phyloP scores from a whole-genome alignment of 495 filamentous ascomycete genomes.

The Aspergillus olivimuriae region DNA sequence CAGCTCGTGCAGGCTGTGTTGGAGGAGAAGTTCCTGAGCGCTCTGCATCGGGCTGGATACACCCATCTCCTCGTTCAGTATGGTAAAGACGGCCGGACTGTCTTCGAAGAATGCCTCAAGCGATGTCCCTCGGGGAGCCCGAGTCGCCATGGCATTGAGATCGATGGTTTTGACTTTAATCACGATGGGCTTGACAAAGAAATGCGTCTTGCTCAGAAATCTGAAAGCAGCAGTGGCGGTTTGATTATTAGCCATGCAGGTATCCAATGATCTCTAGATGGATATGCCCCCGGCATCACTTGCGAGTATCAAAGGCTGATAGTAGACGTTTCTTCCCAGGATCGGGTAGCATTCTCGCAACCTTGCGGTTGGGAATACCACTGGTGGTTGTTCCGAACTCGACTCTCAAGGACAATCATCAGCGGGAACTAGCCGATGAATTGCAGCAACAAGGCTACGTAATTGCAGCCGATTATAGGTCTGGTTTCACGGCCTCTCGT shows the following conservation, averaged over 20 bases:
- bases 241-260: constrained; percentile 89
- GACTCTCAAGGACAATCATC: constrained; percentile 81
- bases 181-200: constrained; percentile 47
- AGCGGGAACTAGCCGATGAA: constrained; percentile 74
- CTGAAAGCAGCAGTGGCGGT: constrained; percentile 39
- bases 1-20: constrained; percentile 62
- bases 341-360: constrained; percentile 84
- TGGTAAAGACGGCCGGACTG: constrained; percentile 50
- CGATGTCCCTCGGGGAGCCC: constrained; percentile 10
- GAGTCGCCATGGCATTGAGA: constrained; percentile 36
- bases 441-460: constrained; percentile 64
- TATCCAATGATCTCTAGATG: too few species aligned
- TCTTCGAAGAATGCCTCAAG: constrained; percentile 35
- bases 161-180: constrained; percentile 63
- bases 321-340: constrained; percentile 41
- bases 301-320: too few species aligned
- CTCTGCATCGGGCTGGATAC: constrained; percentile 50
- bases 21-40: constrained; percentile 49
- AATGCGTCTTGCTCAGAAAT: constrained; percentile 45
- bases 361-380: constrained; percentile 57
- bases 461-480: constrained; percentile 44
- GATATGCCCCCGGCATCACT: too few species aligned
- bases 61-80: constrained; percentile 69
- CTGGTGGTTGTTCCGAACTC: constrained; percentile 85
- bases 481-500: not conserved